These are phyloP conservation scores for Paramecium caudatum DNA, from an alignment of 73 alveolate species.

Conservation along the genomic window DNA sequence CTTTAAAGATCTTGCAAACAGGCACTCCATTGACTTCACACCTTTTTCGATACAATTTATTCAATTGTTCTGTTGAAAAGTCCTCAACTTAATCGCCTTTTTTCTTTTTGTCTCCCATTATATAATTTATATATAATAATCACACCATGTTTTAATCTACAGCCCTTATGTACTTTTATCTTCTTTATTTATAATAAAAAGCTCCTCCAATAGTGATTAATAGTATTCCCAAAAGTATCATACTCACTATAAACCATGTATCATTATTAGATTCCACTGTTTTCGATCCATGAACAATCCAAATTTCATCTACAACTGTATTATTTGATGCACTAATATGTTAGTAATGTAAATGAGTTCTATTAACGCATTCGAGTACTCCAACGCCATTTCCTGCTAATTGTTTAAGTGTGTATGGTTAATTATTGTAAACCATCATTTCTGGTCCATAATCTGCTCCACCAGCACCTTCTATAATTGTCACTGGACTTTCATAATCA, in stretches of 20 bases:
- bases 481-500: slow-evolving; percentile 20
- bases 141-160: no score
- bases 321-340: not conserved
- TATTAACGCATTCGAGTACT: not conserved
- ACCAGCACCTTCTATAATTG: slow-evolving; percentile 47
- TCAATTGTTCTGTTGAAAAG: slow-evolving; percentile 54
- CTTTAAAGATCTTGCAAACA: slow-evolving; percentile 70
- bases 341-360: slow-evolving; percentile 4
- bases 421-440: not conserved
- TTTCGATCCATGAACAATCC: not conserved
- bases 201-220: no score
- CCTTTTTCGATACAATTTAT: slow-evolving; percentile 51
- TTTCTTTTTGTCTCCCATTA: slow-evolving; percentile 74
- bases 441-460: slow-evolving; percentile 56
- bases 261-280: no score
- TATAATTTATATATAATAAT: not conserved
- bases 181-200: no score
- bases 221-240: no score
- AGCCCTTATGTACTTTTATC: no score
- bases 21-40: slow-evolving; percentile 70
- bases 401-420: not conserved
- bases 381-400: slow-evolving; percentile 41
- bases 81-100: slow-evolving; percentile 77
- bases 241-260: no score
- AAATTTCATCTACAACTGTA: not conserved